Base-by-base conservation (phyloP, 345 rosid species). In the Conringia planisiliqua region DNA sequence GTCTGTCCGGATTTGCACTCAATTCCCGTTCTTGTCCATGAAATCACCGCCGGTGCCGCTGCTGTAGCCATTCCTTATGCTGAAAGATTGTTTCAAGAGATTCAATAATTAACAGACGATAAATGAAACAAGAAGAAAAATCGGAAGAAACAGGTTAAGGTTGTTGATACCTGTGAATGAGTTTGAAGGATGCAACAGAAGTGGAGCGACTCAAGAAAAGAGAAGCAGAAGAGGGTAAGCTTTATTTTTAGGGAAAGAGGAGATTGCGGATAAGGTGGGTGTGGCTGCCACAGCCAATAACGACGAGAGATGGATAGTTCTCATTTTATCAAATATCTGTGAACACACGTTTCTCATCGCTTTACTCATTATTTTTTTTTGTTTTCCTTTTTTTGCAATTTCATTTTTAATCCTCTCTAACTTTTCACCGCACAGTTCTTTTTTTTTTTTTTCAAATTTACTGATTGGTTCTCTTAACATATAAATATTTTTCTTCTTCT, bases 241-340 rank as follows among this genome's bases (percentile, higher is more conserved):
- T 63, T 69, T 13, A 17, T 7, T 61, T 66, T 68, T 69, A 69
- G 47, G 57, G 70, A 44, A 68, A 27, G 40, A 36, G 44, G 54
- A 77, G 80, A 77, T 77, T 70, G n/a, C 40, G 80, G 80, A 77
- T 77, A 77, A 77, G 80, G 71, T 33, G 76, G 75, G 67, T 77
- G 80, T 77, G 80, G 71, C 33, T 77, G 66, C 76, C 67, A 70
- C 61, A 70, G 54, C 66, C 80, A 36, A 55, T 75, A 22, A 51
- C 36, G 58, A 42, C 43, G 12, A 65, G 32, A 69, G 65, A 43
- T 69, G 48, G 69, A 50, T 73, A 42, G 2, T 62, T 60, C 0
- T 16, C 46, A 36, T 10, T 50, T 27, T 27, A 73, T 68, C 44
- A 61, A 54, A 66, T 69, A 22, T 76, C 52, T 55, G 46, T 63